phyloP scores from a whole-genome alignment of 2,329 filamentous ascomycete species.

The Trematosphaeria pertusa region DNA sequence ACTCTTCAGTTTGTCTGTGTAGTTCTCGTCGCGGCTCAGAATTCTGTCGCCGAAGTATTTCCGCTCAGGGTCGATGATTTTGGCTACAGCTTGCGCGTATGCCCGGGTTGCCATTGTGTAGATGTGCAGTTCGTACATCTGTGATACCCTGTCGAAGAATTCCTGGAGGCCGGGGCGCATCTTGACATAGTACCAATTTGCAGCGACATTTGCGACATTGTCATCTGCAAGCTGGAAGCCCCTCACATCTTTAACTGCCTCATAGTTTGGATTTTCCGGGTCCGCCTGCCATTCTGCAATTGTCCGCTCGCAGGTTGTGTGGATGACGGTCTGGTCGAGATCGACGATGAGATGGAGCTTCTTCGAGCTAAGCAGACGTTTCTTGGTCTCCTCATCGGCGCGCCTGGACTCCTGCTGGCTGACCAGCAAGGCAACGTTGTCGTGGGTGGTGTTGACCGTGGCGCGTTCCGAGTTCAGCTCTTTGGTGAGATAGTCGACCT shows the following conservation, averaged over 20 bases:
- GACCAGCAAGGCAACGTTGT: conserved; percentile 85
- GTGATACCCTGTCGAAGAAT: conserved; percentile 79
- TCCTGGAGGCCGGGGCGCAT: conserved; percentile 83
- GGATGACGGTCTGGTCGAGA: conserved; percentile 97
- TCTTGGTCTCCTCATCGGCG: conserved; percentile 86
- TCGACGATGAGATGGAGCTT: conserved; percentile 96
- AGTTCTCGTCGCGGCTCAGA: conserved; percentile 95
- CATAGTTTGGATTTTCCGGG: conserved; percentile 85
- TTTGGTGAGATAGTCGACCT: conserved; percentile 82
- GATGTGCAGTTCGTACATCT: conserved; percentile 92
- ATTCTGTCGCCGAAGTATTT: conserved; percentile 94
- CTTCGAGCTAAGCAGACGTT: conserved; percentile 76
- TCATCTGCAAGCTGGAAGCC: conserved; percentile 91
- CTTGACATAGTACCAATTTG: conserved; percentile 93
- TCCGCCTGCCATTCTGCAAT: conserved; percentile 95
- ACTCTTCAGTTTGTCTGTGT: conserved; percentile 88
- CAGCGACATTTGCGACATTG: conserved; percentile 43
- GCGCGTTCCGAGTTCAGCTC: conserved; percentile 82
- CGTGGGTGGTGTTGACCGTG: conserved; percentile 93
- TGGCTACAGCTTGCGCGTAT: conserved; percentile 91
- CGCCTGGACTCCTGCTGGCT: conserved; percentile 80
- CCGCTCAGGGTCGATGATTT: conserved; percentile 88
- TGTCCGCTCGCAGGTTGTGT: conserved; percentile 95
- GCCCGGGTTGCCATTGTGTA: conserved; percentile 99
- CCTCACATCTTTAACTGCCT: conserved; percentile 85